Evolutionary conservation across 257 asterid genomes (phyloP), one percentile per base, ranked within the genome.

Genomic region (Eustoma russellianum): DNA sequence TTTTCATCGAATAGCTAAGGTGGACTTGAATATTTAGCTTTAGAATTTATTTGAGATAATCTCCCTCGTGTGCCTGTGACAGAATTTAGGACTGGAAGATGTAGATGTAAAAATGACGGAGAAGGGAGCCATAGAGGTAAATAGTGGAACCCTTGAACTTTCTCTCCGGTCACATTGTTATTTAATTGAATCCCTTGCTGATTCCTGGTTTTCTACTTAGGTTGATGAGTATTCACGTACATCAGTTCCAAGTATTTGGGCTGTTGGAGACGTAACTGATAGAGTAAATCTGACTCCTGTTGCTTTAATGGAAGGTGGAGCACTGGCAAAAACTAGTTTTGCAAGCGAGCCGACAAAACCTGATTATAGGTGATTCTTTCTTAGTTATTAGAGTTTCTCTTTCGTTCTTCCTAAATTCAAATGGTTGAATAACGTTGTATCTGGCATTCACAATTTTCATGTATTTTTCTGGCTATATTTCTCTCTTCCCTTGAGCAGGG

Each of bases 221-320:
- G 95, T 91, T 49, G 94, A 87, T 57, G 95, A 91, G 69, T 87
- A 77, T 76, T 92, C 97, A 13, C 94, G 68, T 46, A 65, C 97
- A 54, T 88, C 97, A 55, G 85, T 92, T 69, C 94, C 97, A 53
- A 87, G 97, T 56, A 92, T 92, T 71, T 92, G 97, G 95, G 98
- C 94, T 5, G 98, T 92, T 53, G 98, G 98, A 70, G 98, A 92
- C 74, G 98, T 74, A 55, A 92, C 98, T 49, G 94, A 92, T 69
- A 87, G 98, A 75, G 77, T 88, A 60, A 92, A 92, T 79, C 74
- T 92, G 78, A 92, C 98, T 60, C 98, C 98, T 17, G 98, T 92
- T 64, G 98, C 98, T 73, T 74, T 92, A 67, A 92, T 92, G 97
- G 98, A 92, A 70, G 98, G 98, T 67, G 95, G 85, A 56, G 97